These are phyloP conservation scores for Daedaleopsis nitida DNA, from an alignment of 768 basidiomycete genomes.

Conservation along the genomic window DNA sequence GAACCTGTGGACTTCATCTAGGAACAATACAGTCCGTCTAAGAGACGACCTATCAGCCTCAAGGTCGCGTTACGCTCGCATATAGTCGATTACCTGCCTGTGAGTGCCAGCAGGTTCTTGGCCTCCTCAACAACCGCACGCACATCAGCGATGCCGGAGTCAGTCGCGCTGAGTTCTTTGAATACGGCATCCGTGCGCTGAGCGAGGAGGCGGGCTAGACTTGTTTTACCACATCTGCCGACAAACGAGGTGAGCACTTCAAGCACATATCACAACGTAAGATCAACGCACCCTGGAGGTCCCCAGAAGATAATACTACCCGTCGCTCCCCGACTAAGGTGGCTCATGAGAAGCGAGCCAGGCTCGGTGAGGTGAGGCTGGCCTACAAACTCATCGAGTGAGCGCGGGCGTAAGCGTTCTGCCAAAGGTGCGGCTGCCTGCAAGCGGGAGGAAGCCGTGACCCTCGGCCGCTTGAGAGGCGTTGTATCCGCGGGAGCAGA, in stretches of 20 bases:
- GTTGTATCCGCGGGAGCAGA: neutral
- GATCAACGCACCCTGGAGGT: conserved; percentile 58
- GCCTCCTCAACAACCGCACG: conserved; percentile 78
- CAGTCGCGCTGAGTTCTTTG: conserved; percentile 80
- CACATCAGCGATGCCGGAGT: conserved; percentile 67
- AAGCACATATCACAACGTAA: neutral
- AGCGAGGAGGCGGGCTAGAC: conserved; percentile 72
- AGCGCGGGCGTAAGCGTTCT: conserved; percentile 68
- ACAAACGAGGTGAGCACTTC: neutral
- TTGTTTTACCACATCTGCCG: conserved; percentile 70
- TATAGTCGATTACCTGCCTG: conserved; percentile 53
- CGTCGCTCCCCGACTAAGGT: conserved; percentile 50
- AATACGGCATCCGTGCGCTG: conserved; percentile 58
- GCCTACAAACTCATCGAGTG: conserved; percentile 69
- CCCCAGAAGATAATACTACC: conserved; percentile 77
- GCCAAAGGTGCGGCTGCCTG: conserved; percentile 58
- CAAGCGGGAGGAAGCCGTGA: conserved; percentile 15
- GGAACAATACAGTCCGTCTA: conserved; percentile 74
- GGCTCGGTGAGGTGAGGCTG: conserved; percentile 64
- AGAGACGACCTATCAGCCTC: neutral
- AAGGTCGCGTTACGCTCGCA: neutral
- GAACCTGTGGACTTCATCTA: conserved; percentile 86
- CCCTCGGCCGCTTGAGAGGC: conserved; percentile 12
- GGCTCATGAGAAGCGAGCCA: conserved; percentile 55
- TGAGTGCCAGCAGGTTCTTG: conserved; percentile 59